Evolutionary conservation across 2,329 filamentous ascomycete genomes (phyloP), one percentile per base, ranked within the genome.

Genomic region (Fusarium veterinarium): DNA sequence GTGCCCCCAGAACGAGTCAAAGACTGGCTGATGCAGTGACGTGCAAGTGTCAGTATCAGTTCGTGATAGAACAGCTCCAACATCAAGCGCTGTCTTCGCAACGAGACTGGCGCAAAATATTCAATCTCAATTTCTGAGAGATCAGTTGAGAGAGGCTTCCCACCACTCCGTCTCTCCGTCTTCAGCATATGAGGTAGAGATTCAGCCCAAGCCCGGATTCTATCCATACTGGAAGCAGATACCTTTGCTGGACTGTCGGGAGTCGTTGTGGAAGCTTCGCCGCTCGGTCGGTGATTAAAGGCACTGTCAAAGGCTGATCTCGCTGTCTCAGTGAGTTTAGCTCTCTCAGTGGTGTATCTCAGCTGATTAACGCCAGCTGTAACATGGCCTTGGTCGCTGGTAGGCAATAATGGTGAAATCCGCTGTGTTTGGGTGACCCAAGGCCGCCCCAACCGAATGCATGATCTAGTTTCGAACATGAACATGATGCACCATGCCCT

Each of bases 181-280:
- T 40, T 61, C 8, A 61, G 25, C 0, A 17, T 8, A 4, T 9
- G 0, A 20, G 58, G 49, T 6, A 61, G 2, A 6, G 19, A 20
- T 1, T 56, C 31, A 3, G 31, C 38, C 58, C 38, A 57, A 6
- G 14, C 20, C 3, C 20, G 31, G 1, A 61, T 17, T 5, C 4
- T 57, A 0, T 38, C 5, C 40, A 61, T 57, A 1, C 25, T 17
- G 1, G 8, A 10, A 20, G 13, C 17, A 11, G 6, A 17, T 3
- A 3, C 20, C 2, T 5, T 45, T 11, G 16, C 2, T 5, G 0
- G 48, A 3, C 7, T 6, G 1, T 3, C 5, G 2, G 7, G 8
- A 2, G 11, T 5, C 2, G 8, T 8, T 1, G 0, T 48, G 1
- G 2, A 1, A 53, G 7, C 6, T 17, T 12, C 3, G 5, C 13